phyloP scores from a whole-genome alignment of 495 filamentous ascomycete species.

The Podospora pseudocomata region DNA sequence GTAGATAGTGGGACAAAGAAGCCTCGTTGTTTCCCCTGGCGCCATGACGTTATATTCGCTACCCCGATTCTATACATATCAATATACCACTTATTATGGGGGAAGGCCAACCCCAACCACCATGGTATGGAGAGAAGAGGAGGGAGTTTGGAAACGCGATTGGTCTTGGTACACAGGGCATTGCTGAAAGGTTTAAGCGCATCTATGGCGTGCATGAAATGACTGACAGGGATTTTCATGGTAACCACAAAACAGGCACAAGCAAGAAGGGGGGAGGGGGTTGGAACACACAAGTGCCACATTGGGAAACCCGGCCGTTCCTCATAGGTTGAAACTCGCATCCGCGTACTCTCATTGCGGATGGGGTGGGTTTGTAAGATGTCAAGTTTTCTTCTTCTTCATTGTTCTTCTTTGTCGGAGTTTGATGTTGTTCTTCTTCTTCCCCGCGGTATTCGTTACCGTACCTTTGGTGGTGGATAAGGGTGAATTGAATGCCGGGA shows the following conservation, averaged over 20 bases:
- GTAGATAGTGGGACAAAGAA: neutral
- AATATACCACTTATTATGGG: too few relatives aligned
- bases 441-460: neutral
- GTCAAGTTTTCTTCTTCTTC: neutral
- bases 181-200: neutral
- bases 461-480: neutral
- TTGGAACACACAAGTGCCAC: neutral
- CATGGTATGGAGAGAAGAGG: too few relatives aligned
- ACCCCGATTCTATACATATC: neutral
- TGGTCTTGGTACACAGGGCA: too few relatives aligned
- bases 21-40: neutral
- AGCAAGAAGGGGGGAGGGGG: neutral
- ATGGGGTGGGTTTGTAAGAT: neutral
- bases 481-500: neutral
- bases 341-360: neutral
- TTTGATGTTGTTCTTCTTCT: neutral
- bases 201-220: conserved; percentile 4
- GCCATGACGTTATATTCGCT: neutral
- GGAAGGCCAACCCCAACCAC: neutral
- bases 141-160: too few relatives aligned
- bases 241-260: neutral
- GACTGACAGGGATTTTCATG: neutral
- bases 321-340: neutral
- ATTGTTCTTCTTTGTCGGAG: neutral
- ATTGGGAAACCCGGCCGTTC: neutral